Evolutionary conservation across 805 yeast genomes (phyloP), one percentile per base, ranked within the genome.

Genomic region (Kuraishia molischiana): DNA sequence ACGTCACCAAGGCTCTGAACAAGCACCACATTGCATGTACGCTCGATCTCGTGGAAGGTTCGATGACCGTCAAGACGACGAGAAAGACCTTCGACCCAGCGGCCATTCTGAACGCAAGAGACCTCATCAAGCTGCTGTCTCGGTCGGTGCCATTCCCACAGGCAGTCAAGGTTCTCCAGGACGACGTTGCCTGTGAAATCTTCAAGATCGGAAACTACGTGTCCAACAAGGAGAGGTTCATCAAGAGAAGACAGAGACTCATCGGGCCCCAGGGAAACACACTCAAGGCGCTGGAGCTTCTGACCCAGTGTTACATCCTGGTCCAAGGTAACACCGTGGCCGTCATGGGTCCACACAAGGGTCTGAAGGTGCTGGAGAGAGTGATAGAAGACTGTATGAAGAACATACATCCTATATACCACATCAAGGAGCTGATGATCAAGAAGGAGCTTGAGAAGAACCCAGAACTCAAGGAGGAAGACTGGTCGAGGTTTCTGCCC

Each of bases 201-300:
- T 85, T 92, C 47, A 92, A 92, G 67, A 90, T 92, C 56, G 96
- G 96, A 15, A 84, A 79, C 52, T 73, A 81, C 49, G 95, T 87
- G 14, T 60, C 84, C 22, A 92, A 87, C 56, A 92, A 92, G 56
- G 98, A 92, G 39, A 71, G 97, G 52, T 92, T 92, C 52, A 81
- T 85, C 38, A 92, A 92, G 61, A 79, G 98, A 63, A 78, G 98
- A 62, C 98, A 92, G 64, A 75, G 98, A 59, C 67, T 92, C 42
- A 87, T 92, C 38, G 98, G 98, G 2, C 98, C 98, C 34, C 85
- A 79, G 52, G 97, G 98, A 52, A 92, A 92, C 59, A 92, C 98
- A 0, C 69, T 92, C 46, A 92, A 90, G 55, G 98, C 97, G 1
- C 71, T 92, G 51, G 98, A 92, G 65, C 72, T 92, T 39, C 69